Conservation (phyloP, 306 rosid species). For the Acacia acuminata region DNA sequence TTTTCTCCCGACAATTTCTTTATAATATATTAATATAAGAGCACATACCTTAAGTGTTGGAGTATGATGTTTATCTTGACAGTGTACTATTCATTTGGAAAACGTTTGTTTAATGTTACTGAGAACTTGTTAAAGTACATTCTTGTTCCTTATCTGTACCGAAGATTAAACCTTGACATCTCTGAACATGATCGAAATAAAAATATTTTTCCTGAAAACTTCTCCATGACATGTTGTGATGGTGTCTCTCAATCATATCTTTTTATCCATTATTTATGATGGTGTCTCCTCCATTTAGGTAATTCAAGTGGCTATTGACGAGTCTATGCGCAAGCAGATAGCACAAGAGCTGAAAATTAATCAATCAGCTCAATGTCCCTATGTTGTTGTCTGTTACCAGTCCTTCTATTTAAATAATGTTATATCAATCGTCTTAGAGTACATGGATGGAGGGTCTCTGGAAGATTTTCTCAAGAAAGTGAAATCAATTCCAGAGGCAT, state of each 20-base stretch:
- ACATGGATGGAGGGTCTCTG: constrained; percentile 99
- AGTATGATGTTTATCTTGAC: constrained; percentile 2
- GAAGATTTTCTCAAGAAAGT: constrained; percentile 87
- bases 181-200: not conserved
- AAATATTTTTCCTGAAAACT: not conserved
- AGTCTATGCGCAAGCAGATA: constrained; percentile 78
- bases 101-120: not conserved
- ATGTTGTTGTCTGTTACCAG: constrained; percentile 82
- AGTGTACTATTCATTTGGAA: not conserved
- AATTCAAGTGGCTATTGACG: constrained; percentile 90
- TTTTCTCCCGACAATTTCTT: constrained; percentile 23
- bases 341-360: constrained; percentile 94
- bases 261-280: constrained; percentile 15
- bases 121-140: constrained; percentile 26
- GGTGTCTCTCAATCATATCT: constrained; percentile 14
- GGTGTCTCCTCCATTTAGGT: constrained; percentile 53
- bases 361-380: constrained; percentile 89
- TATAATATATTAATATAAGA: constrained; percentile 1
- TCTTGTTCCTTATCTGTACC: not conserved
- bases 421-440: constrained; percentile 93
- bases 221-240: not conserved
- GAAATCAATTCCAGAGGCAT: constrained; percentile 72
- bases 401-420: constrained; percentile 84
- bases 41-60: constrained; percentile 7
- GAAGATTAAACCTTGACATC: constrained; percentile 1